phyloP scores from a whole-genome alignment of 2,329 filamentous ascomycete genomes.

The Pseudogymnoascus sp. region DNA sequence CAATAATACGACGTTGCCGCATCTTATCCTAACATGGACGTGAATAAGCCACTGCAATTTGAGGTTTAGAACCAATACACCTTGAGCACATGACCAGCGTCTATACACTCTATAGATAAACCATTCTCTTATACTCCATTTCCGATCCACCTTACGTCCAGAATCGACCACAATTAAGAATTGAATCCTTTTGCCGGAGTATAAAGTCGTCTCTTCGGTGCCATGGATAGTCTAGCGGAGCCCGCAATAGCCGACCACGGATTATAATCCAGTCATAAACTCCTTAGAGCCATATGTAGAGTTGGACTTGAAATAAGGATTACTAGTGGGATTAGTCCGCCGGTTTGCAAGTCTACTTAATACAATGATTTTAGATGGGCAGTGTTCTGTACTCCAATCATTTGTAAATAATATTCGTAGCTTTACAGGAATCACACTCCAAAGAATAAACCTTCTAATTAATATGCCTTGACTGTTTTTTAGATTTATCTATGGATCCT shows the following conservation, averaged over 20 bases:
- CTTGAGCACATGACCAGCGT: background rate
- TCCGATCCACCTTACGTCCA: background rate
- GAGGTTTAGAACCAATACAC: background rate
- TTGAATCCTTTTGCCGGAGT: background rate
- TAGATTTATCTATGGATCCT: background rate
- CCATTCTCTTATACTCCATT: background rate
- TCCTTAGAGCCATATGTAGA: background rate
- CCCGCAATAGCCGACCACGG: background rate
- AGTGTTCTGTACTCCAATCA: background rate
- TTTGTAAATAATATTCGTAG: background rate
- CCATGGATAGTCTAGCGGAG: background rate
- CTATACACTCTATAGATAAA: background rate
- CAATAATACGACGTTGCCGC: background rate
- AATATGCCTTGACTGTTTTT: background rate
- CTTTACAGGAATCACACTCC: background rate
- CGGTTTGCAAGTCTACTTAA: background rate
- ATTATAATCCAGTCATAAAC: background rate
- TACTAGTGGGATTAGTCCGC: background rate
- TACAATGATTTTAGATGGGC: background rate
- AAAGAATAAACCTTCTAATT: background rate
- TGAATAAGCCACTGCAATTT: background rate
- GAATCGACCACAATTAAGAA: background rate
- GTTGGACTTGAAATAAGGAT: background rate
- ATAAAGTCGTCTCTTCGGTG: background rate
- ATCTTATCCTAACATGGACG: background rate